Percentiles rank a stretch among this genome's conserved stretches.
phyloP scores from a whole-genome alignment of 1,284 basidiomycete genomes.

The Entoloma clypeatum region DNA sequence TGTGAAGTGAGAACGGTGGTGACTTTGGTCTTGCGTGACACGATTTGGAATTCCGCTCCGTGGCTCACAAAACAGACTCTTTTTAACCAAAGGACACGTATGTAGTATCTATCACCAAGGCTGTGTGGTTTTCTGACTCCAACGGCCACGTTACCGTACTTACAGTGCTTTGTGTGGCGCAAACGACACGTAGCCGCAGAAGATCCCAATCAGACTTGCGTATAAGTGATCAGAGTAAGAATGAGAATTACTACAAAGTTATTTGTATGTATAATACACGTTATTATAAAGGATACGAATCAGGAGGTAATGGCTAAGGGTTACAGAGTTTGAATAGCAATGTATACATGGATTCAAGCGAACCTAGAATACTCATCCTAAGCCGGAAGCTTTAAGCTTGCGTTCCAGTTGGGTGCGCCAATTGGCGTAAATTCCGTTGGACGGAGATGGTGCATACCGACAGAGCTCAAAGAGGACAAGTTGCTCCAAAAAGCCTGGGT shows the following conservation, averaged over 20 bases:
- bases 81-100: conserved; percentile 11
- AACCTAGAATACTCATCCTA: conserved; percentile 19
- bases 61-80: conserved; percentile 20
- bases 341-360: conserved; percentile 7
- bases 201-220: too few species aligned
- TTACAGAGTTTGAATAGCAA: neutral
- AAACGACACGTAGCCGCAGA: too few species aligned
- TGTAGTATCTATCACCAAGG: conserved; percentile 1
- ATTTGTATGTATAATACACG: too few species aligned
- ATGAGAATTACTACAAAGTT: too few species aligned
- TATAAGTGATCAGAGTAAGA: too few species aligned
- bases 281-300: conserved; percentile 7
- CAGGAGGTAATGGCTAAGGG: conserved; percentile 7
- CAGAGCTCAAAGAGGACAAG: conserved; percentile 74
- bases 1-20: conserved; percentile 34
- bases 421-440: conserved; percentile 62
- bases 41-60: conserved; percentile 38
- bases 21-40: conserved; percentile 37
- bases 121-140: conserved; percentile 7
- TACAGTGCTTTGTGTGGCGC: too few species aligned
- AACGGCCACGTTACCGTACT: too few species aligned
- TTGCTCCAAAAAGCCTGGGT: conserved; percentile 74
- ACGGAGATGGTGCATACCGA: conserved; percentile 57
- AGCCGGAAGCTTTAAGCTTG: conserved; percentile 36
- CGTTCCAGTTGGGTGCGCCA: conserved; percentile 53